Evolutionary conservation across 1,284 basidiomycete genomes (phyloP).

Genomic region (Ustilago lituana): DNA sequence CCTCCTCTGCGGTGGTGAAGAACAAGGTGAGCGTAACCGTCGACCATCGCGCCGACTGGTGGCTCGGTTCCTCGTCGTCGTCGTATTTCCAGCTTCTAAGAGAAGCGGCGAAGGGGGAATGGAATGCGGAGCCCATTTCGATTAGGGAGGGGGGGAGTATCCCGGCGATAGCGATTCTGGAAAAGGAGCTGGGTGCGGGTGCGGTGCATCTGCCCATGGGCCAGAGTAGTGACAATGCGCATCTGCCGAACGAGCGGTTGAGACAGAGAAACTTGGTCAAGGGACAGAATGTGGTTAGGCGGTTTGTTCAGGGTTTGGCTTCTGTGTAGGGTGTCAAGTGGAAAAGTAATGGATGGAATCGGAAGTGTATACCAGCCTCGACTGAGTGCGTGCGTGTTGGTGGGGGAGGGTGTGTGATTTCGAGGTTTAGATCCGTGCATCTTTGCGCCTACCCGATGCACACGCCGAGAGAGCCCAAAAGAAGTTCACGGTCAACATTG

Average conservation of each 20-base stretch:
- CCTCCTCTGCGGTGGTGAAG: background rate
- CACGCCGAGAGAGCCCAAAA: too few relatives aligned
- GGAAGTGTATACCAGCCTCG: too few relatives aligned
- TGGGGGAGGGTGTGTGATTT: too few relatives aligned
- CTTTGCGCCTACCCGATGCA: slow-evolving; percentile 6
- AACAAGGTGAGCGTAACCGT: slow-evolving; percentile 72
- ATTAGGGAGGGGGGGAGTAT: slow-evolving; percentile 78
- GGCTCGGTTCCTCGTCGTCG: slow-evolving; percentile 85
- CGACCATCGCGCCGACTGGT: slow-evolving; percentile 91
- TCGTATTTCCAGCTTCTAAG: slow-evolving; percentile 85
- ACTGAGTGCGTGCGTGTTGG: too few relatives aligned
- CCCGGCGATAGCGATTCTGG: slow-evolving; percentile 88
- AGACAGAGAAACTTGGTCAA: slow-evolving; percentile 77
- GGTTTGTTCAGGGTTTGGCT: slow-evolving; percentile 37
- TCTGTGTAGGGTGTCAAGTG: background rate
- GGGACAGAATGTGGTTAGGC: slow-evolving; percentile 31
- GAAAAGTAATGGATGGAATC: background rate
- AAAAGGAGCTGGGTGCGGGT: slow-evolving; percentile 80
- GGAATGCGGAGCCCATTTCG: slow-evolving; percentile 78
- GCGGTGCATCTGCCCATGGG: slow-evolving; percentile 90
- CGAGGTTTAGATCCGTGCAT: slow-evolving; percentile 5
- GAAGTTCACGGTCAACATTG: background rate
- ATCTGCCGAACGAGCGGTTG: slow-evolving; percentile 85
- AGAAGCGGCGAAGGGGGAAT: slow-evolving; percentile 81
- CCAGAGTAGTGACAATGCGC: slow-evolving; percentile 77